Evolutionary conservation across 768 basidiomycete species (phyloP).

Genomic region (Floccularia luteovirens): DNA sequence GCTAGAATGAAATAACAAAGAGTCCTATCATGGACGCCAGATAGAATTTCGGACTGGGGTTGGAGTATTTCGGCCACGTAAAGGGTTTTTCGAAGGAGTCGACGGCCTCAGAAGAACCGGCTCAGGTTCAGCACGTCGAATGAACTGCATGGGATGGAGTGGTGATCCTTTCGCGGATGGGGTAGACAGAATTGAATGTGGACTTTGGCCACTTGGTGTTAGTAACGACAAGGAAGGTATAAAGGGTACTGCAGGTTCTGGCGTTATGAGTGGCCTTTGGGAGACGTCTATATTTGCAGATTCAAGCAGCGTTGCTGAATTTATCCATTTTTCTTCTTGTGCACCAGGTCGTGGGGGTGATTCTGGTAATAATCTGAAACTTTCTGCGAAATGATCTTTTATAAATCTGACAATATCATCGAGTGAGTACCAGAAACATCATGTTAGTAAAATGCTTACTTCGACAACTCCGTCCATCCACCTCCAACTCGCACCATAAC

Average conservation of each 20-base stretch:
- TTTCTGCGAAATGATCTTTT: conserved; percentile 77
- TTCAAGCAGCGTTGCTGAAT: conserved; percentile 63
- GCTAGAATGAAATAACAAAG: neutral
- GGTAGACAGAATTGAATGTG: conserved; percentile 40
- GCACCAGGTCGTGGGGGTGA: conserved; percentile 45
- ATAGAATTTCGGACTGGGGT: conserved; percentile 45
- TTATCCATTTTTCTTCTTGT: conserved; percentile 79
- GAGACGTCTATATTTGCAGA: conserved; percentile 31
- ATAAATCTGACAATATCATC: conserved; percentile 60
- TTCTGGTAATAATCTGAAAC: conserved; percentile 66
- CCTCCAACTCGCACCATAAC: conserved; percentile 97
- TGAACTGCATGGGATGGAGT: conserved; percentile 75
- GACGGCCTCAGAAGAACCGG: conserved; percentile 38
- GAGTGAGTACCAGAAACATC: conserved; percentile 1
- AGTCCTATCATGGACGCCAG: conserved; percentile 52
- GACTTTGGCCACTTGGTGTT: conserved; percentile 45
- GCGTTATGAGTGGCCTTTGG: conserved; percentile 49
- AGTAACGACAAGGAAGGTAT: conserved; percentile 66
- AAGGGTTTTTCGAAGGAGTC: conserved; percentile 58
- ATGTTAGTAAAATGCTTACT: conserved; percentile 38
- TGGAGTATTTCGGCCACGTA: conserved; percentile 31
- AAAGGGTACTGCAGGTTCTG: conserved; percentile 50
- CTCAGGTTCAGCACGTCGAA: conserved; percentile 69
- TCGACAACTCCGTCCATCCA: conserved; percentile 89
- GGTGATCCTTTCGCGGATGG: conserved; percentile 64